phyloP scores from a whole-genome alignment of 805 yeast species.

The Metschnikowia hibisci region DNA sequence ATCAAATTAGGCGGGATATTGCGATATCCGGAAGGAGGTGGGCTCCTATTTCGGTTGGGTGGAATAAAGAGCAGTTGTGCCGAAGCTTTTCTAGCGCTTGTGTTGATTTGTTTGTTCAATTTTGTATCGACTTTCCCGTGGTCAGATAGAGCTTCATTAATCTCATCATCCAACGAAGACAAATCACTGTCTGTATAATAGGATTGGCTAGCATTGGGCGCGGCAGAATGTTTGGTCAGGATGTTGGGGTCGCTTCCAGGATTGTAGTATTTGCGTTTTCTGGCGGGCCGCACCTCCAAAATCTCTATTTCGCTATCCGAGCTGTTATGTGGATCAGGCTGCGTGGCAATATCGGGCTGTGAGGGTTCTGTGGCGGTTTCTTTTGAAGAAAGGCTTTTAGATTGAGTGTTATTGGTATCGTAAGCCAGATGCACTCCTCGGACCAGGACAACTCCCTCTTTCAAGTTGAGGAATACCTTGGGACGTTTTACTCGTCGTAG shows the following conservation, averaged over 20 bases:
- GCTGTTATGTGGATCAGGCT: background rate
- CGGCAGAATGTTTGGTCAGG: background rate
- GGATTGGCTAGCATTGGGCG: background rate
- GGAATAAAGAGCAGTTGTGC: constrained; percentile 11
- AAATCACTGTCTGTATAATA: constrained; percentile 12
- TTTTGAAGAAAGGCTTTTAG: background rate
- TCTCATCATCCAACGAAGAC: constrained; percentile 14
- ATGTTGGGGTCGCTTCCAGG: background rate
- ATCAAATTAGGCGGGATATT: constrained; percentile 28
- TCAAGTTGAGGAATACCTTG: constrained; percentile 1
- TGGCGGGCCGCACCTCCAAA: constrained; percentile 11
- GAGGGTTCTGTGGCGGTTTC: background rate
- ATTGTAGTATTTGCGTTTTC: background rate
- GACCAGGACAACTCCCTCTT: background rate
- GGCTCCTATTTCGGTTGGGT: constrained; percentile 7
- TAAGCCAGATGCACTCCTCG: background rate
- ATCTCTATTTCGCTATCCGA: constrained; percentile 18
- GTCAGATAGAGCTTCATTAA: constrained; percentile 12
- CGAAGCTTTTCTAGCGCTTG: background rate
- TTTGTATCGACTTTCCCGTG: background rate
- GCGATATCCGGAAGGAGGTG: constrained; percentile 21
- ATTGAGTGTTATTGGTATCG: background rate
- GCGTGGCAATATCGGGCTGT: background rate
- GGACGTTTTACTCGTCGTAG: constrained; percentile 7
- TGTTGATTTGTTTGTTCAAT: background rate